Conservation (phyloP, 805 yeast genomes). For the Suhomyces sp. region DNA sequence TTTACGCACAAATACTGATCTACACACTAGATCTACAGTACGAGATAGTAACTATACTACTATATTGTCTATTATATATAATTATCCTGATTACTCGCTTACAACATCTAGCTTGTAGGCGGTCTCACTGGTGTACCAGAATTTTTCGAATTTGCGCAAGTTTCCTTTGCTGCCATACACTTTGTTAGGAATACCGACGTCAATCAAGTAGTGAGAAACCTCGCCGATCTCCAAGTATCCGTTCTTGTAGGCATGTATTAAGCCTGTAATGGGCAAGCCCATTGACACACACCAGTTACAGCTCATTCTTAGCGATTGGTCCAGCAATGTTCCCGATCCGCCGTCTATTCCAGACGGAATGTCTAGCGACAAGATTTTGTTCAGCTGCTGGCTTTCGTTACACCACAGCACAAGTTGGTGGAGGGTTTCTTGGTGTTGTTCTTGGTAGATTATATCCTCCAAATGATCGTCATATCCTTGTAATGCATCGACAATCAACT, state of each 20-base stretch:
- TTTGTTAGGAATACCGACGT: slow-evolving; percentile 65
- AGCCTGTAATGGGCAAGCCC: slow-evolving; percentile 70
- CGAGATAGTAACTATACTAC: too few relatives aligned
- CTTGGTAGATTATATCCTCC: slow-evolving; percentile 48
- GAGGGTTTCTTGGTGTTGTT: slow-evolving; percentile 35
- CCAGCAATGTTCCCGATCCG: slow-evolving; percentile 60
- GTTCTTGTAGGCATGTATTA: slow-evolving; percentile 57
- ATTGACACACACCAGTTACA: slow-evolving; percentile 63
- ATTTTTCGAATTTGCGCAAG: slow-evolving; percentile 43
- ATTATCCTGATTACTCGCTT: not conserved
- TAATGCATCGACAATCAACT: slow-evolving; percentile 75
- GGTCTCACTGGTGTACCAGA: slow-evolving; percentile 42
- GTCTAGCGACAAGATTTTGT: slow-evolving; percentile 64
- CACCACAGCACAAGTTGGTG: slow-evolving; percentile 62
- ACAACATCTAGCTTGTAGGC: slow-evolving; percentile 17
- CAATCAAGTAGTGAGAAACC: slow-evolving; percentile 58
- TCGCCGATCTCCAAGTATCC: slow-evolving; percentile 49
- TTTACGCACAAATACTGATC: not conserved
- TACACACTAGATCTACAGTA: not conserved
- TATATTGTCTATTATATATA: slow-evolving; percentile 1
- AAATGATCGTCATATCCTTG: slow-evolving; percentile 78
- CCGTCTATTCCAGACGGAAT: slow-evolving; percentile 82
- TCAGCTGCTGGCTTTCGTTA: slow-evolving; percentile 42
- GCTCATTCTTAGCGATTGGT: slow-evolving; percentile 31
- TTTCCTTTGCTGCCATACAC: slow-evolving; percentile 42